These are phyloP conservation scores for Endocalyx cinctus DNA, from an alignment of 2,329 filamentous ascomycete species.

Conservation along the genomic window DNA sequence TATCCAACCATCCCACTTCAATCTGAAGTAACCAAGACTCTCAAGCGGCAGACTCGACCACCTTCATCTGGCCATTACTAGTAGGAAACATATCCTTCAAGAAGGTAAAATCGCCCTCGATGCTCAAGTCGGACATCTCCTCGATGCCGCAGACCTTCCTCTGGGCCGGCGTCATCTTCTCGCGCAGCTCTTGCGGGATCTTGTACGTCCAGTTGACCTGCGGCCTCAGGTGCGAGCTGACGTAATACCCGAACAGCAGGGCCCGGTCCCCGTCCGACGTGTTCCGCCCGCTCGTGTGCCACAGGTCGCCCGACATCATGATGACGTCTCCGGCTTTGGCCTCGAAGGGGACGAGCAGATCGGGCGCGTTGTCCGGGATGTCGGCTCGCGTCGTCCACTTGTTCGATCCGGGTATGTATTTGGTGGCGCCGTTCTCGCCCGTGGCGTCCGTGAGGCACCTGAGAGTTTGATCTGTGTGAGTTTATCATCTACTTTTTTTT, in stretches of 20 bases:
- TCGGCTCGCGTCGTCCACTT: constrained; percentile 9
- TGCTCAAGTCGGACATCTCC: no score
- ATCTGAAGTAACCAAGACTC: no score
- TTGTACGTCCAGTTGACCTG: constrained; percentile 30
- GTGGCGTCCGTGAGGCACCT: constrained; percentile 23
- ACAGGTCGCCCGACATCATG: constrained; percentile 27
- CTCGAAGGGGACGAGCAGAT: constrained; percentile 25
- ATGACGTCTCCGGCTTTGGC: constrained; percentile 27
- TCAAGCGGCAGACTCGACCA: no score
- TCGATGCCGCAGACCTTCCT: no score
- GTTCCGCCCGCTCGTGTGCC: constrained; percentile 29
- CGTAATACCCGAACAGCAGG: constrained; percentile 28
- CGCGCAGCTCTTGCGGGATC: no score
- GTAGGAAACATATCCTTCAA: no score
- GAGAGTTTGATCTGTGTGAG: no score
- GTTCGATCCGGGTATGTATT: constrained; percentile 13
- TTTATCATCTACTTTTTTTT: neutral
- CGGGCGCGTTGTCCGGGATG: constrained; percentile 17
- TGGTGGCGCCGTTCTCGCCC: constrained; percentile 24
- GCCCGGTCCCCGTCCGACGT: constrained; percentile 26
- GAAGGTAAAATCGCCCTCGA: no score
- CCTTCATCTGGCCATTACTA: no score
- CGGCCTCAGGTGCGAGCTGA: constrained; percentile 22
- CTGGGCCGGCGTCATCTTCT: no score
- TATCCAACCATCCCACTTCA: no score